Base-by-base conservation (phyloP, 2,329 filamentous ascomycete species). In the Apiospora aurea region DNA sequence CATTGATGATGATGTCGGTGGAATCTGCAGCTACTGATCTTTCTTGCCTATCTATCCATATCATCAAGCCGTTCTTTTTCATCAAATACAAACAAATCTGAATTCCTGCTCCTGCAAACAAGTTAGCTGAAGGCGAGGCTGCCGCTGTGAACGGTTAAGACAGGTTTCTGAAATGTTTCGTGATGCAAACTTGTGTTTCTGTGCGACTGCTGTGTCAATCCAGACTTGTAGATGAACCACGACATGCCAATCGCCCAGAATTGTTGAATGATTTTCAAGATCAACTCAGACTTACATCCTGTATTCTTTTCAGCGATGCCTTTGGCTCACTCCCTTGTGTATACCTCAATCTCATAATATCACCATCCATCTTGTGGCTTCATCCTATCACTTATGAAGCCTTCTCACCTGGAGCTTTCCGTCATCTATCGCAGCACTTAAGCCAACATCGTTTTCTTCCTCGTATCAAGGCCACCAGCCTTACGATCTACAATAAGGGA, bases 1-100 rank as follows among this genome's bases (percentile, higher is more conserved):
- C n/a, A 92, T 96, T 79, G 94, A 97, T 77, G 94, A 97, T 72
- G 88, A 90, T 74, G 91, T 91, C 69, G 95, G 90, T 6, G 90
- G 89, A 0, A 88, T 90, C 44, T 90, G 89, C 77, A 83, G 85
- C 71, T 88, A 88, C 73, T 90, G 43, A 68, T 26, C 6, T 47
- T 47, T 29, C n/a, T 46, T 68, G 21, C 43, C 21, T 21, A 38
- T 26, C 44, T 26, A 41, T n/a, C 21, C 16, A 13, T 2, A 38
- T 38, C 34, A 5, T 6, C 34, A 11, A 47, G 18, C 24, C 26
- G 18, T 26, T 47, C 38, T 29, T 26, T 26, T 26, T 10, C 24
- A 44, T 67, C 41, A 47, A 47, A 68, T 38, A 18, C 66, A 68
- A 68, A 29, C 38, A 16, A 24, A 18, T n/a, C 34, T 8, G 7